These are phyloP conservation scores for Nephelium lappaceum DNA, from an alignment of 345 rosid species.

Conservation along the genomic window DNA sequence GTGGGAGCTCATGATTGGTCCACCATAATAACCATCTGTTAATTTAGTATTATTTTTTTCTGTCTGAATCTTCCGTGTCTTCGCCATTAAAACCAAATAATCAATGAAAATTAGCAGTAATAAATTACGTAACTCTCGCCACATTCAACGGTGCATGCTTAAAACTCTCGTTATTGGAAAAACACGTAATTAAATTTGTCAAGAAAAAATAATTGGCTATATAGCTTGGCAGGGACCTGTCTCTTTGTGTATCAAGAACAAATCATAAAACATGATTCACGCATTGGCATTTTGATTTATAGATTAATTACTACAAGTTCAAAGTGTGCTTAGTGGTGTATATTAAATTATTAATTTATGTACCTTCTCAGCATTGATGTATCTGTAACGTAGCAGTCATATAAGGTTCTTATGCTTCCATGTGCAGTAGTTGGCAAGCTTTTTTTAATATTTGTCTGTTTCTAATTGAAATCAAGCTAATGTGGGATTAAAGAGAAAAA, in stretches of 20 bases:
- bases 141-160: conserved; percentile 6
- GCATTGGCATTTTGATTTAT: not conserved
- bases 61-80: not conserved
- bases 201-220: not conserved
- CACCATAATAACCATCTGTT: not conserved
- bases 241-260: not conserved
- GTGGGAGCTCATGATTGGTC: not conserved
- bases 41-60: not conserved
- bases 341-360: too few relatives aligned
- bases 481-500: too few relatives aligned
- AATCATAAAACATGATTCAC: not conserved
- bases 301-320: too few relatives aligned
- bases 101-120: not conserved
- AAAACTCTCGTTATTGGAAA: not conserved
- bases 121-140: not conserved
- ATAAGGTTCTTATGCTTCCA: not conserved
- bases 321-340: too few relatives aligned
- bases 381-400: too few relatives aligned
- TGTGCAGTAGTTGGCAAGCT: not conserved
- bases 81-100: not conserved
- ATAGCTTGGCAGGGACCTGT: not conserved
- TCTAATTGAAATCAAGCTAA: too few relatives aligned
- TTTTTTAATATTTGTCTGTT: not conserved
- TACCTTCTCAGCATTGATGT: too few relatives aligned
- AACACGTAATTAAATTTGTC: not conserved